Evolutionary conservation across 2,329 filamentous ascomycete species (phyloP), one percentile per base, ranked within the genome.

Genomic region (Fusarium bulbicola): DNA sequence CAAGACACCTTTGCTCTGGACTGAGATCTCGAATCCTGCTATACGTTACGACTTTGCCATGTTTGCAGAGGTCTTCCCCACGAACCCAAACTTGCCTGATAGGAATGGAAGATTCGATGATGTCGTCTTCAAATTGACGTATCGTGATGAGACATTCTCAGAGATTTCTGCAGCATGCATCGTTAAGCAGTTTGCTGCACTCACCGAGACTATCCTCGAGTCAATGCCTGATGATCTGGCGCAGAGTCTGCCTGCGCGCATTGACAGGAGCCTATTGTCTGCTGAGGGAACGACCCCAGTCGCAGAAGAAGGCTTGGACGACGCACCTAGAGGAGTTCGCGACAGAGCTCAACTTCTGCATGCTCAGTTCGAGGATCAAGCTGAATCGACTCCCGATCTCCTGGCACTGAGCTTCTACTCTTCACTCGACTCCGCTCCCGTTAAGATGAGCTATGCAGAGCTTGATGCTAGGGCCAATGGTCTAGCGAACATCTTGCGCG

Each of bases 31-130:
- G 2, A 72, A 69, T 5, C 63, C 63, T 6, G 63, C 63, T 18
- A 72, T 72, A 34, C 63, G 69, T 37, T 72, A 72, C 21, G 69
- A 72, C 18, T 72, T 72, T 40, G 13, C 39, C 5, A 72, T 72
- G 52, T 72, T 72, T 21, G 58, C 68, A 0, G 69, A 72, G 10
- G 68, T 72, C 5, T 72, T 72, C 10, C 49, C 66, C 1, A 57
- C 60, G 3, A 42, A 42, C 4, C 68, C 63, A 5, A 45, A 30
- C n/a, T 59, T 32, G 15, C 37, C 52, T 5, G 32, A 40, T 5
- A 47, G 52, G 16, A 66, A 66, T 10, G 63, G 62, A 3, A 59
- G 12, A 18, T 66, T 59, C 9, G 63, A 66, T 5, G n/a, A 63
- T 28, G 39, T 47, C 18, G 20, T 72, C 21, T 66, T 72, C 43